Evolutionary conservation across 1,139 yeast genomes (phyloP), one percentile per base, ranked within the genome.

Genomic region (Geotrichum australiense): DNA sequence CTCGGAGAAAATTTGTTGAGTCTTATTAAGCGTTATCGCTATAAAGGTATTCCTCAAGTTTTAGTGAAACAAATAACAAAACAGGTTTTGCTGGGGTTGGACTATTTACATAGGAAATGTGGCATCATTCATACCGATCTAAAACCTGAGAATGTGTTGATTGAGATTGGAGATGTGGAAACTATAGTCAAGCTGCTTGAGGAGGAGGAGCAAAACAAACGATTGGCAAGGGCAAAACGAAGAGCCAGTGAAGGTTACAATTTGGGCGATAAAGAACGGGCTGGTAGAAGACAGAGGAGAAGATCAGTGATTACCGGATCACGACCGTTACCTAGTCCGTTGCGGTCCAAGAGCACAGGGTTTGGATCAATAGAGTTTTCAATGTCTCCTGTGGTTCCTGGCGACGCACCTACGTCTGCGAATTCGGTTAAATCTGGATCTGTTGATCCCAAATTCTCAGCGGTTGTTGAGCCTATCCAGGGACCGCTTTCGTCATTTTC

Each of bases 101-200:
- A 86, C 61, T 85, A 81, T 58, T 65, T 86, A 50, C 96, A 86
- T 58, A 66, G 91, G 35, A 80, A 74, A 52, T 83, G 94, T 62
- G 95, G 94, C 12, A 79, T 86, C 27, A 81, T 86, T 47, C 96
- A 86, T 62, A 86, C 96, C 0, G 96, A 86, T 57, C 68, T 86
- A 48, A 86, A 86, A 61, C 96, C 96, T 0, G 96, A 86, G 58
- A 86, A 86, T 58, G 81, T 86, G n/a, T 65, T 86, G 50, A 72
- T 85, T 39, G 87, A 82, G 55, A 80, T 85, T 47, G 81, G 80
- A 30, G 86, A 84, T 53, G 89, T 81, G 25, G 87, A 81, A 53
- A 73, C 71, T 46, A 73, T 83, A 51, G 78, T 84, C 20, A 63
- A 68, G 42, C 66, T 71, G 55, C 70, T 78, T 2, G 82, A 76